Conservation (phyloP, 768 basidiomycete species). For the Thelephora ganbajun region DNA sequence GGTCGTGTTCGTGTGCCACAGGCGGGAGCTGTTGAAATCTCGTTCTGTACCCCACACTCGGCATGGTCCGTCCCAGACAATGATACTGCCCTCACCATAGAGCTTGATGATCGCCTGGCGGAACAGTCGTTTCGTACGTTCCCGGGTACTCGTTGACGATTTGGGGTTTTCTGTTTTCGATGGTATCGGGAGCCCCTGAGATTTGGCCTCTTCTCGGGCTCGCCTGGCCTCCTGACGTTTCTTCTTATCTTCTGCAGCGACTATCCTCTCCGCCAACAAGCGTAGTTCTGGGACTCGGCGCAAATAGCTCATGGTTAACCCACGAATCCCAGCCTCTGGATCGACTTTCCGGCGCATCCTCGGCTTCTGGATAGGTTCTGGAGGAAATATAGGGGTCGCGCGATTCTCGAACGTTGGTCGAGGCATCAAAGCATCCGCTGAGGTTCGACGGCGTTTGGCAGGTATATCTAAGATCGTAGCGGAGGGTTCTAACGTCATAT, state of each 20-base stretch:
- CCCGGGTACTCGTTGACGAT: background rate
- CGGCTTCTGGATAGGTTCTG: conserved; percentile 1
- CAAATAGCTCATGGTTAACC: conserved; percentile 63
- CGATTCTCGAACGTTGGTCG: conserved; percentile 8
- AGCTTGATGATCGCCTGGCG: conserved; percentile 48
- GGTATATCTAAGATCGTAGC: conserved; percentile 18
- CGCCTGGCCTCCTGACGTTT: conserved; percentile 18
- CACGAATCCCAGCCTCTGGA: conserved; percentile 16
- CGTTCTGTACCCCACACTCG: conserved; percentile 12
- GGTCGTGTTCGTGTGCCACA: conserved; percentile 34
- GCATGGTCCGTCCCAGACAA: conserved; percentile 57
- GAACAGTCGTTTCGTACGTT: conserved; percentile 58
- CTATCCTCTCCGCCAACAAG: conserved; percentile 49
- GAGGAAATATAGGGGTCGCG: background rate
- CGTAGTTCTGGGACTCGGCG: conserved; percentile 65
- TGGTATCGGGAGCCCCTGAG: background rate
- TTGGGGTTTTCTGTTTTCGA: background rate
- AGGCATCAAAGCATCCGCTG: conserved; percentile 14
- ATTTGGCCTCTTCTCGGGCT: conserved; percentile 33
- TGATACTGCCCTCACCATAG: conserved; percentile 57
- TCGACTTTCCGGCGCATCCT: conserved; percentile 1
- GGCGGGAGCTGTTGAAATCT: conserved; percentile 14
- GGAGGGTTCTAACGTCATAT: conserved; percentile 1
- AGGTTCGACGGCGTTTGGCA: conserved; percentile 17
- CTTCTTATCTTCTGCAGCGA: conserved; percentile 38